phyloP scores from a whole-genome alignment of 192 early-diverging fungal genomes.

The Entomortierella chlamydospora region DNA sequence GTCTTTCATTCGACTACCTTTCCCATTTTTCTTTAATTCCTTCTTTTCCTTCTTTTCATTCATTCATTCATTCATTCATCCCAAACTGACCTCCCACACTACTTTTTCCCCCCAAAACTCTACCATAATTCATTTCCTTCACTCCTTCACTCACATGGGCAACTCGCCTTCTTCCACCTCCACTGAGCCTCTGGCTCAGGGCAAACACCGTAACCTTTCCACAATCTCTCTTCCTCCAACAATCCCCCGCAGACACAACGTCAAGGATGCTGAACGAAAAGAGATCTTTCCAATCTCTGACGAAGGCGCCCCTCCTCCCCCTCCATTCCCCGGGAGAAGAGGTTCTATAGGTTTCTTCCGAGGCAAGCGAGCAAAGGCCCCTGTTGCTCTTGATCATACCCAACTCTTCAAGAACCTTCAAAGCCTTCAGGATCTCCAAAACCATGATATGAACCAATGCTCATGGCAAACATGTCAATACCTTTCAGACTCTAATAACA shows the following conservation, averaged over 20 bases:
- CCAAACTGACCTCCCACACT: not conserved
- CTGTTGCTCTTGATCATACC: constrained; percentile 33
- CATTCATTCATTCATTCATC: not conserved
- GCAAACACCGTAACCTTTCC: constrained; percentile 48
- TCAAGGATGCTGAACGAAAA: constrained; percentile 51
- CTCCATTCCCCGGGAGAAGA: constrained; percentile 13
- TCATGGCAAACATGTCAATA: constrained; percentile 34
- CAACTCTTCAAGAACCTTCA: constrained; percentile 51
- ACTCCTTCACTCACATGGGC: constrained; percentile 36
- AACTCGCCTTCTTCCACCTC: constrained; percentile 54
- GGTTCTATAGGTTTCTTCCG: constrained; percentile 53
- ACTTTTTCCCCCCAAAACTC: not conserved
- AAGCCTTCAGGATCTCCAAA: constrained; percentile 37
- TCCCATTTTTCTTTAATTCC: too few relatives aligned
- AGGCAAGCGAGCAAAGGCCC: constrained; percentile 36
- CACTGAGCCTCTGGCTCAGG: constrained; percentile 48
- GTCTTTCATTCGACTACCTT: too few relatives aligned
- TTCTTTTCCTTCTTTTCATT: not conserved
- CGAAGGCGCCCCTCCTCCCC: constrained; percentile 35
- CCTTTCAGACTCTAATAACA: constrained; percentile 34
- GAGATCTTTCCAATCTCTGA: constrained; percentile 56
- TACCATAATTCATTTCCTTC: not conserved
- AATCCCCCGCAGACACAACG: constrained; percentile 51
- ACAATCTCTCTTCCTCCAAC: constrained; percentile 48
- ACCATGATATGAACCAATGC: constrained; percentile 36